Conservation (phyloP, 2,329 filamentous ascomycete species). For the Alternaria hordeiaustralica region DNA sequence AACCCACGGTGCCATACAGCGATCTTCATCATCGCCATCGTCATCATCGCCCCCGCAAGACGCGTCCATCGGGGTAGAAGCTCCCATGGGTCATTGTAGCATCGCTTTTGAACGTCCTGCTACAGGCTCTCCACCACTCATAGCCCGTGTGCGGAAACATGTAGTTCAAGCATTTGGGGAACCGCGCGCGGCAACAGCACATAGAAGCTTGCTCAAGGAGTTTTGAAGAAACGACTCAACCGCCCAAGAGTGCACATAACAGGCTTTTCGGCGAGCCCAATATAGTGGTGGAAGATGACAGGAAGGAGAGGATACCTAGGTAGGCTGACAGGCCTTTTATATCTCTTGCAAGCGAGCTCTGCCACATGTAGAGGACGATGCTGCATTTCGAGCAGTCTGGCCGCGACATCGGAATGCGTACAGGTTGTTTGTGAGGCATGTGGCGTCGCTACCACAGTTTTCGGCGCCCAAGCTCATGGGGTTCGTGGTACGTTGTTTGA, state of each 20-base stretch:
- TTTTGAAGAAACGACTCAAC: background rate
- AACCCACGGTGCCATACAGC: no score
- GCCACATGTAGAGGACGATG: background rate
- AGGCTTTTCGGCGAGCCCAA: background rate
- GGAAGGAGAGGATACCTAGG: background rate
- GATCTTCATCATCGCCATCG: no score
- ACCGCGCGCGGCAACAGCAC: background rate
- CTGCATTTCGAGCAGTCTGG: background rate
- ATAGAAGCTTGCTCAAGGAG: background rate
- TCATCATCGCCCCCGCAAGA: no score
- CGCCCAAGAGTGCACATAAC: background rate
- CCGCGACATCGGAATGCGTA: background rate
- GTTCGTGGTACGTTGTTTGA: background rate
- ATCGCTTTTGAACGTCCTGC: no score
- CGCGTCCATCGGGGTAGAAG: no score
- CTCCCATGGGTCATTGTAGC: no score
- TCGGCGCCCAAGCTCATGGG: background rate
- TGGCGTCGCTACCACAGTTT: background rate
- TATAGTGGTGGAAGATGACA: background rate
- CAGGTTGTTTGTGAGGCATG: background rate
- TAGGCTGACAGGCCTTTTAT: background rate
- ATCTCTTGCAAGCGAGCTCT: background rate
- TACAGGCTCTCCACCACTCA: no score
- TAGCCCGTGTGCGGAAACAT: no score
- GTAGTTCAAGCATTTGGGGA: no score